These are phyloP conservation scores for Spathaspora arborariae DNA, from an alignment of 805 yeast genomes.

Conservation along the genomic window DNA sequence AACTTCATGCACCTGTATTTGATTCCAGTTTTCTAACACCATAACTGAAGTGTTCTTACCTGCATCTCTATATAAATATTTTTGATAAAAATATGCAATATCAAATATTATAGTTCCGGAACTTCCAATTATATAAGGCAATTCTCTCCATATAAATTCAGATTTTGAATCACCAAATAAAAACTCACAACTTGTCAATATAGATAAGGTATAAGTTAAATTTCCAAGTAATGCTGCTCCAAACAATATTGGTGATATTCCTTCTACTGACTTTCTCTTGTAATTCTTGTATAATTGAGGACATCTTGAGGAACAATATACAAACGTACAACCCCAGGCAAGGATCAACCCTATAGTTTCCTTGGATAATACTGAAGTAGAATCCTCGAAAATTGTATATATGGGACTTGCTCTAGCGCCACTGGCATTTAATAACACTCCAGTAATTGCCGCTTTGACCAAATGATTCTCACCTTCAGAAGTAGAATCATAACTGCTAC, in stretches of 20 bases:
- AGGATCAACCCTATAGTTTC: slow-evolving; percentile 24
- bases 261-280: slow-evolving; percentile 76
- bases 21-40: slow-evolving; percentile 17
- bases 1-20: slow-evolving; percentile 3
- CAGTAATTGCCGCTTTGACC: slow-evolving; percentile 7
- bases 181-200: slow-evolving; percentile 60
- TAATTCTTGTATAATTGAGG: slow-evolving; percentile 84
- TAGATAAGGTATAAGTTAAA: slow-evolving; percentile 69
- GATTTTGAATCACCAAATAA: slow-evolving; percentile 21
- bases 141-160: slow-evolving; percentile 58
- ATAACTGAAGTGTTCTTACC: slow-evolving; percentile 18
- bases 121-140: slow-evolving; percentile 82
- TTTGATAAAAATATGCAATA: slow-evolving; percentile 62
- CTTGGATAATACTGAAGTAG: neutral
- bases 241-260: slow-evolving; percentile 77
- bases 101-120: slow-evolving; percentile 84
- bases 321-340: slow-evolving; percentile 77
- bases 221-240: slow-evolving; percentile 78
- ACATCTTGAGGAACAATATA: slow-evolving; percentile 73
- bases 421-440: slow-evolving; percentile 4
- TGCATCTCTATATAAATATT: slow-evolving; percentile 28
- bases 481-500: slow-evolving; percentile 16
- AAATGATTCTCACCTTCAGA: neutral
- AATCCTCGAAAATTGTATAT: neutral
- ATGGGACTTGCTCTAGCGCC: slow-evolving; percentile 13